A percentile compares a stretch with the other conserved stretches of the same genome.
These are phyloP conservation scores for Tetrapisispora pingtungensis DNA, from an alignment of 805 yeast species.

Conservation along the genomic window DNA sequence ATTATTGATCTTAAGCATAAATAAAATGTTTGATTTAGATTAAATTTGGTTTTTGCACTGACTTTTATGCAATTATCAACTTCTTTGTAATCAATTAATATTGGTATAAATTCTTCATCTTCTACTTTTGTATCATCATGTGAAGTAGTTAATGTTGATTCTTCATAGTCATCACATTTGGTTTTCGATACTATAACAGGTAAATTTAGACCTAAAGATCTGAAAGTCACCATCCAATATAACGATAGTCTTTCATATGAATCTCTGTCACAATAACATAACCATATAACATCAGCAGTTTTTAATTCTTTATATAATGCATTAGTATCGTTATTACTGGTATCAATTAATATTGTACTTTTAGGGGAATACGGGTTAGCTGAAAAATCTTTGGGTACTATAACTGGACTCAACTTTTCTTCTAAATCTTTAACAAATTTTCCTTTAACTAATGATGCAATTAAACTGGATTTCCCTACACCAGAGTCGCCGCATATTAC, in stretches of 20 bases:
- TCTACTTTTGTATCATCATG: conserved; percentile 38
- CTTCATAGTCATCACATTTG: conserved; percentile 43
- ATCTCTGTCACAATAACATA: conserved; percentile 89
- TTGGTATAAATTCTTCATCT: conserved; percentile 75
- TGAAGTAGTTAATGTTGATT: conserved; percentile 3
- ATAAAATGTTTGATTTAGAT: conserved; percentile 78
- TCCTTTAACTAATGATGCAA: conserved; percentile 75
- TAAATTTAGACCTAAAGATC: conserved; percentile 86
- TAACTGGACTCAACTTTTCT: conserved; percentile 71
- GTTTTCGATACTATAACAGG: conserved; percentile 91
- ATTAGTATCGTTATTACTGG: conserved; percentile 55
- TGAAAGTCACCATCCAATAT: conserved; percentile 89
- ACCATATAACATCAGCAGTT: conserved; percentile 83
- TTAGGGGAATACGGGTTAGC: conserved; percentile 49
- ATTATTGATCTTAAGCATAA: conserved; percentile 88
- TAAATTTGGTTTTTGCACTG: conserved; percentile 73
- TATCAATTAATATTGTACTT: conserved; percentile 70
- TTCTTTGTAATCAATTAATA: conserved; percentile 84
- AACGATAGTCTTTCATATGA: conserved; percentile 86
- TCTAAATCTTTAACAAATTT: conserved; percentile 68
- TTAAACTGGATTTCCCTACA: conserved; percentile 74
- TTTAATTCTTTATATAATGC: conserved; percentile 63
- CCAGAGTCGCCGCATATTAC: conserved; percentile 94
- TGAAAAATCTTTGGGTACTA: conserved; percentile 66
- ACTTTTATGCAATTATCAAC: conserved; percentile 86